Base-by-base conservation (phyloP, 306 rosid genomes). In the Vicia sativa region DNA sequence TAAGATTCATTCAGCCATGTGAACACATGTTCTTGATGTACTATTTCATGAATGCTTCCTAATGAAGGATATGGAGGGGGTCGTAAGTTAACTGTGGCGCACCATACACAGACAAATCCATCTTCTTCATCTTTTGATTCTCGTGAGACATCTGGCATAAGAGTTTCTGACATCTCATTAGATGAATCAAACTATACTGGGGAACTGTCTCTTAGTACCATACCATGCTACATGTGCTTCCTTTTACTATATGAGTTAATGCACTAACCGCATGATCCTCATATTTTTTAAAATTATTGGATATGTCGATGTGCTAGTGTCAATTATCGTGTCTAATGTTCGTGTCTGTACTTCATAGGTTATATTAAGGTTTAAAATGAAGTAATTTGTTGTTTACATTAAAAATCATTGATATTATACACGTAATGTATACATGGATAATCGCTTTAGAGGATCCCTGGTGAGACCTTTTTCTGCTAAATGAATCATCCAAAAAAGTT, bases 401-500 rank as follows among this genome's bases (percentile, higher is more conserved):
- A 21, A 21, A 21, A 21, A 21, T 21, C 23, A 2, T 21, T 21
- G n/a, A 21, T 21, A 1, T 2, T 21, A 15, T 15, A 35, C 4
- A 18, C 74, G 46, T 70, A 90, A 95, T 62, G 41, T 73, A 46
- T 67, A 72, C 89, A 90, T 90, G 21, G 80, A 1, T 68, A 82
- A 49, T 63, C 96, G 80, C 72, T 81, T 84, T 12, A 31, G 71
- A 74, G 96, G 87, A 78, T 90, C 87, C 67, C 74, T 80, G 4
- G 57, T 59, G 63, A 90, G 87, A 71, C 96, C 87, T 77, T 80
- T 87, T 72, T 80, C 91, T 2, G 87, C 89, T 16, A 79, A 57
- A 49, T 84, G 88, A 80, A 75, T 84, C 89, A 90, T 78, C 95
- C 87, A 87, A 79, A 74, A 80, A 9, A 87, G 88, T 71, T 87